A percentile compares a stretch with the other conserved stretches of the same genome.
Conservation (phyloP, 768 basidiomycete genomes). For the Mycena latifolia region DNA sequence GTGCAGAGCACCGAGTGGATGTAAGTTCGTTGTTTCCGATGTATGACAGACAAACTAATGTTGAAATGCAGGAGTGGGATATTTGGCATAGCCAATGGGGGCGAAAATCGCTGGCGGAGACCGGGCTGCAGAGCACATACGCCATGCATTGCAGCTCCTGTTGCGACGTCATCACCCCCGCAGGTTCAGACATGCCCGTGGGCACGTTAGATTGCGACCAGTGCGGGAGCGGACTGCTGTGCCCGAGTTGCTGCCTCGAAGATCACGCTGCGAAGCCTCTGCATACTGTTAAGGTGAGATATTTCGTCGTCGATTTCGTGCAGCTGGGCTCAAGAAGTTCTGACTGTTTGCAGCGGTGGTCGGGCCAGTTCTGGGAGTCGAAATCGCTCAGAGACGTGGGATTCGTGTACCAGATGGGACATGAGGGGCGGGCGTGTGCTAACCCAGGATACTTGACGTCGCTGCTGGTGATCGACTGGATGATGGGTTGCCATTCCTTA, state of each 20-base stretch:
- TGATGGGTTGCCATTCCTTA: neutral
- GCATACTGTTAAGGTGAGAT: neutral
- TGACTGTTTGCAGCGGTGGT: neutral
- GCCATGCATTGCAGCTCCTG: neutral
- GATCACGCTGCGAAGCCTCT: neutral
- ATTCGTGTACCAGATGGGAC: conserved; percentile 3
- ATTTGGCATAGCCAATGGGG: neutral
- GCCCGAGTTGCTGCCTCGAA: neutral
- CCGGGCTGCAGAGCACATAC: neutral
- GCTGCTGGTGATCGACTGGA: neutral
- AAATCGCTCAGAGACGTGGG: neutral
- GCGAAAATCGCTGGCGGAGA: too few species aligned
- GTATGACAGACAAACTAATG: too few species aligned
- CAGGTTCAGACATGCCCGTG: neutral
- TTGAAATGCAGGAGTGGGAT: neutral
- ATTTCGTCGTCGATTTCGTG: too few species aligned
- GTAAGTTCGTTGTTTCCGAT: too few species aligned
- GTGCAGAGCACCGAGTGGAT: neutral
- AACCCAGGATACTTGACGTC: neutral
- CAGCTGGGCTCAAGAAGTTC: too few species aligned
- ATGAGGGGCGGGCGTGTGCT: neutral
- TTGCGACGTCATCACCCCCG: neutral
- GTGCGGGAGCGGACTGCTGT: neutral
- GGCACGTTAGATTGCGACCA: neutral
- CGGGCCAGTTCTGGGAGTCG: neutral